A percentile compares a stretch with the other conserved stretches of the same genome.
phyloP scores from a whole-genome alignment of 2,329 filamentous ascomycete species.

The Colletotrichum gigasporum region DNA sequence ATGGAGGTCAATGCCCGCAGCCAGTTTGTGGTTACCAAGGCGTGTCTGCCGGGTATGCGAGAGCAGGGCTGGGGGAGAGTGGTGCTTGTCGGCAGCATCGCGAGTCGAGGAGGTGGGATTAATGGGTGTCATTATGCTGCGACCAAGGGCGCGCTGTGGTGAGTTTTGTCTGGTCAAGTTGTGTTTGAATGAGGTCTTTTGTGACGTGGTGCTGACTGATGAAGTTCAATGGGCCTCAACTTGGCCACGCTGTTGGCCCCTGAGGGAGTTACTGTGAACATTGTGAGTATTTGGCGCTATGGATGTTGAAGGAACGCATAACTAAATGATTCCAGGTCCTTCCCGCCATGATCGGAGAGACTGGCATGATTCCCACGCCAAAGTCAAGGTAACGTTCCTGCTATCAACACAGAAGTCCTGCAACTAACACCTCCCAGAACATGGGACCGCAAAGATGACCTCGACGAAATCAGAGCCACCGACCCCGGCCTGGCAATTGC shows the following conservation, averaged over 20 bases:
- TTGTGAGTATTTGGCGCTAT: constrained; percentile 34
- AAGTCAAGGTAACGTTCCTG: constrained; percentile 37
- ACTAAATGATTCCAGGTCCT: constrained; percentile 38
- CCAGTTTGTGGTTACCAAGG: constrained; percentile 45
- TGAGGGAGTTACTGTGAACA: constrained; percentile 46
- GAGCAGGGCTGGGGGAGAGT: constrained; percentile 43
- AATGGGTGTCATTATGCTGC: constrained; percentile 48
- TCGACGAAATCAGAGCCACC: constrained; percentile 39
- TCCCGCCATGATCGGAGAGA: constrained; percentile 47
- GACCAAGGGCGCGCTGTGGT: constrained; percentile 40
- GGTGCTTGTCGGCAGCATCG: constrained; percentile 45
- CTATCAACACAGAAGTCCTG: neutral
- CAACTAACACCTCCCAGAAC: constrained; percentile 32
- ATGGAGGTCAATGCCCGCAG: constrained; percentile 45
- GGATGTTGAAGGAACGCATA: neutral
- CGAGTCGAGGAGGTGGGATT: constrained; percentile 42
- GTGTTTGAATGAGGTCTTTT: too few relatives aligned
- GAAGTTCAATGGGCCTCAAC: constrained; percentile 46
- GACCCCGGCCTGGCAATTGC: constrained; percentile 47
- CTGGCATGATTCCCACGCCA: constrained; percentile 46
- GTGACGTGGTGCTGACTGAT: neutral
- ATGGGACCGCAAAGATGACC: constrained; percentile 40
- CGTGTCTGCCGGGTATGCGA: constrained; percentile 42
- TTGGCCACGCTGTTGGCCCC: constrained; percentile 42
- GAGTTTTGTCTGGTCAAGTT: too few relatives aligned